These are phyloP conservation scores for Podaxis pistillaris DNA, from an alignment of 768 basidiomycete species.

Conservation along the genomic window DNA sequence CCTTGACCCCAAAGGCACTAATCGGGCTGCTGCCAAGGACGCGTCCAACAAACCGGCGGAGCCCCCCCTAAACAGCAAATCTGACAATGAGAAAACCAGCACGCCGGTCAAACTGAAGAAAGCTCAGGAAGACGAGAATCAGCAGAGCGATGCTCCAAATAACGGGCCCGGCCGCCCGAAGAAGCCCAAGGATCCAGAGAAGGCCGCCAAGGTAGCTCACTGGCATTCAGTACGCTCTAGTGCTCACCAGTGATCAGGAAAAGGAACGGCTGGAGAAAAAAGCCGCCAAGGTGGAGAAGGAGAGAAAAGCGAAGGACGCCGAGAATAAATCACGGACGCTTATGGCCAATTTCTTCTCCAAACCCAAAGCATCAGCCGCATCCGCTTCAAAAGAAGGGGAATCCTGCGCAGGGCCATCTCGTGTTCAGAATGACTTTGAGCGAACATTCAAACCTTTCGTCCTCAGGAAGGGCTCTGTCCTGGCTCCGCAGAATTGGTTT, in stretches of 20 bases:
- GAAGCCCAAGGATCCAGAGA: conserved; percentile 56
- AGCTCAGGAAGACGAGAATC: conserved; percentile 4
- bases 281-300: conserved; percentile 65
- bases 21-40: conserved; percentile 35
- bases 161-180: conserved; percentile 39
- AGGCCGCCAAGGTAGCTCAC: conserved; percentile 48
- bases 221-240: not conserved
- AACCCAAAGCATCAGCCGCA: conserved; percentile 39
- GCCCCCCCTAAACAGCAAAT: not conserved
- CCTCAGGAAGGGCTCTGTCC: conserved; percentile 66
- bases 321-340: conserved; percentile 72
- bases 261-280: conserved; percentile 70
- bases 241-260: conserved; percentile 42
- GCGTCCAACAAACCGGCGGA: conserved; percentile 22
- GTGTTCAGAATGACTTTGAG: conserved; percentile 61
- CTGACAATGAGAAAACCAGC: conserved; percentile 3
- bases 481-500: conserved; percentile 79
- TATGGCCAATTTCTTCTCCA: conserved; percentile 79
- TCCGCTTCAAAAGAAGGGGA: conserved; percentile 24
- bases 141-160: conserved; percentile 3
- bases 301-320: conserved; percentile 68
- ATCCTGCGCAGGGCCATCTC: conserved; percentile 36
- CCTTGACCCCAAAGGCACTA: conserved; percentile 46
- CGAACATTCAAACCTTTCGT: conserved; percentile 77
- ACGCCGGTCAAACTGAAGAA: not conserved